phyloP scores from a whole-genome alignment of 192 early-diverging fungal genomes.

The Chytriomyces sp. region DNA sequence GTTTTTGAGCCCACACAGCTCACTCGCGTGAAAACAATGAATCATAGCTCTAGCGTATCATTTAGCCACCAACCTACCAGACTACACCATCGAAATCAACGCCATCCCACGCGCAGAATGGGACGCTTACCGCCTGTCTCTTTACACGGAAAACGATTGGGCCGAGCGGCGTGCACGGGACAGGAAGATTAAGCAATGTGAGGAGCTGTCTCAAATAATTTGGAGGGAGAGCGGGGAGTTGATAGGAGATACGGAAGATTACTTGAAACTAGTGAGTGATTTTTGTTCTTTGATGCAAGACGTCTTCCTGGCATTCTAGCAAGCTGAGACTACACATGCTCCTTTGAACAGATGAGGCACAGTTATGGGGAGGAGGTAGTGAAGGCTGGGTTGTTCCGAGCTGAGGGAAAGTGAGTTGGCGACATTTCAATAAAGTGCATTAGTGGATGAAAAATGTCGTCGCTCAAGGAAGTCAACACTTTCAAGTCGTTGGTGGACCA shows the following conservation, averaged over 20 bases:
- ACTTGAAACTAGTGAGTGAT: slow-evolving; percentile 6
- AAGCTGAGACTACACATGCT: not conserved
- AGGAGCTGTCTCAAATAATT: slow-evolving; percentile 18
- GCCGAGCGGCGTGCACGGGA: slow-evolving; percentile 16
- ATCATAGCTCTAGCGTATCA: slow-evolving; percentile 21
- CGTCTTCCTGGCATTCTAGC: not conserved
- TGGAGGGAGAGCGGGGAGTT: slow-evolving; percentile 25
- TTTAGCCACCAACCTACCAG: slow-evolving; percentile 18
- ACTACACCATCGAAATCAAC: slow-evolving; percentile 22
- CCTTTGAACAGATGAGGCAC: slow-evolving; percentile 27
- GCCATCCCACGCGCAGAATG: slow-evolving; percentile 6
- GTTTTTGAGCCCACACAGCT: not conserved
- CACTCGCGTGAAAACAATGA: not conserved
- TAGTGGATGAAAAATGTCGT: not conserved
- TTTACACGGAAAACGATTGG: slow-evolving; percentile 19
- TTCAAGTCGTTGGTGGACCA: slow-evolving; percentile 27
- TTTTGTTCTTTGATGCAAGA: not conserved
- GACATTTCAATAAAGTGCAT: not conserved
- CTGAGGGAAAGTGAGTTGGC: not conserved
- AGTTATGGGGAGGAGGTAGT: slow-evolving; percentile 10
- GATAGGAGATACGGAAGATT: slow-evolving; percentile 26
- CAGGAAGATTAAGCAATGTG: slow-evolving; percentile 8
- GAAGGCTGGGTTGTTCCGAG: slow-evolving; percentile 7
- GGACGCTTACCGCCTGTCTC: not conserved
- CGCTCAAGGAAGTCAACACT: not conserved